phyloP scores from a whole-genome alignment of 176 grass and related monocot genomes.

The Panicum miliaceum region DNA sequence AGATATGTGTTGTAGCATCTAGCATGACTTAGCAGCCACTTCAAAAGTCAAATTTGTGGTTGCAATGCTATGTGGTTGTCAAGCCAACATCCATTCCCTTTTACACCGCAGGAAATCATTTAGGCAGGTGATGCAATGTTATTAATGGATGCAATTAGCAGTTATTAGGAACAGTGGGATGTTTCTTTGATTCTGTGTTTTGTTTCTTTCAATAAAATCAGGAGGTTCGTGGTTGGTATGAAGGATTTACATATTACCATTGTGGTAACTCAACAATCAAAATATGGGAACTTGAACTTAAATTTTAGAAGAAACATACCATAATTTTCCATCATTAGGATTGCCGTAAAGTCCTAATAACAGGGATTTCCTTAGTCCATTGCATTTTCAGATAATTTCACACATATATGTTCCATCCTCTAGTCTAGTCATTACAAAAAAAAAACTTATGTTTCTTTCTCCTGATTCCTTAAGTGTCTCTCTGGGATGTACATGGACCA shows the following conservation, averaged over 20 bases:
- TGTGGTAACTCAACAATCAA: neutral
- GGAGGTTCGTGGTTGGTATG: neutral
- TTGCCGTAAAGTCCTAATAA: slow-evolving; percentile 12
- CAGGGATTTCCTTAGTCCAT: neutral
- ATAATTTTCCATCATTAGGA: slow-evolving; percentile 1
- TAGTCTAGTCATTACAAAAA: neutral
- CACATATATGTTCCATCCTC: neutral
- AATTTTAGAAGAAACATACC: neutral
- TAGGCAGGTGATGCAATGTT: neutral
- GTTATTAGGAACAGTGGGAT: neutral
- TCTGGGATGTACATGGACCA: neutral
- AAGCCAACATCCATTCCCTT: neutral
- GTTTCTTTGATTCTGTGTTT: neutral
- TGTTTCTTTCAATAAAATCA: neutral
- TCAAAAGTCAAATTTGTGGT: slow-evolving; percentile 23
- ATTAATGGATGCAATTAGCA: neutral
- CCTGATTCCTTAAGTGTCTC: neutral
- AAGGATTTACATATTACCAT: neutral
- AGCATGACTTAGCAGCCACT: neutral
- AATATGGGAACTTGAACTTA: neutral
- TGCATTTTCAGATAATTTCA: slow-evolving; percentile 18
- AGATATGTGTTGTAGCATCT: neutral
- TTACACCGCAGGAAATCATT: neutral
- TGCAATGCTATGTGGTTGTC: neutral
- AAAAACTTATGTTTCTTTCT: neutral